Percentiles rank a stretch among this genome's conserved stretches.
phyloP scores from a whole-genome alignment of 2,329 filamentous ascomycete species.

The Neofusicoccum parvum region DNA sequence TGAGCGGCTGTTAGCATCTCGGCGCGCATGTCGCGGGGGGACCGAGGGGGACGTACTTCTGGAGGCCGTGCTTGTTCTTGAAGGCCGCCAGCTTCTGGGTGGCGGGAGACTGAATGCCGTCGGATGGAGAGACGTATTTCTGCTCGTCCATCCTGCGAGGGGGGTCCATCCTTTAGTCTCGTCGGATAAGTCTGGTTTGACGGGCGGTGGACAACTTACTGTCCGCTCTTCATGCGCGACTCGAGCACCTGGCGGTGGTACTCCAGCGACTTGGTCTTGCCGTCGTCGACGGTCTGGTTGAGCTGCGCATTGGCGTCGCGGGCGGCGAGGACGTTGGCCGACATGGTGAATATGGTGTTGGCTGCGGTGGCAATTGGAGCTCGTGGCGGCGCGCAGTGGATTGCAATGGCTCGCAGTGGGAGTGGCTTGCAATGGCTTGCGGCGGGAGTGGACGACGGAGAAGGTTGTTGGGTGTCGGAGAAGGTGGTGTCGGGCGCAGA shows the following conservation, averaged over 20 bases:
- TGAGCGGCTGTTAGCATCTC: constrained; percentile 21
- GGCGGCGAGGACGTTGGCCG: constrained; percentile 61
- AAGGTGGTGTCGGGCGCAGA: neutral
- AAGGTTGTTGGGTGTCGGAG: neutral
- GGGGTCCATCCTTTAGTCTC: constrained; percentile 13
- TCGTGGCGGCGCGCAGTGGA: neutral
- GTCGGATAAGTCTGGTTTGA: constrained; percentile 14
- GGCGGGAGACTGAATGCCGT: constrained; percentile 85
- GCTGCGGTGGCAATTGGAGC: neutral
- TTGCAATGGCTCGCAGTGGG: neutral
- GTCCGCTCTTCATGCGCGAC: constrained; percentile 67
- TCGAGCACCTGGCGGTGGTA: constrained; percentile 77
- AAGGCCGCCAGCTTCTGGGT: constrained; percentile 79
- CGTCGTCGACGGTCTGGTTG: constrained; percentile 32
- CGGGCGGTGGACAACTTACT: constrained; percentile 52
- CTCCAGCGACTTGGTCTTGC: constrained; percentile 59
- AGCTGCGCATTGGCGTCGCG: constrained; percentile 65
- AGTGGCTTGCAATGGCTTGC: neutral
- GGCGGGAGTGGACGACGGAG: neutral
- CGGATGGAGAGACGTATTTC: constrained; percentile 79
- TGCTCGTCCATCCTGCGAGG: constrained; percentile 16
- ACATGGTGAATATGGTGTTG: constrained; percentile 47
- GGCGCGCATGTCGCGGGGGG: neutral
- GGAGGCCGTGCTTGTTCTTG: constrained; percentile 77
- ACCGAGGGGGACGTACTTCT: constrained; percentile 53